These are phyloP conservation scores for Boletus barrowsii DNA, from an alignment of 768 basidiomycete genomes.

Conservation along the genomic window DNA sequence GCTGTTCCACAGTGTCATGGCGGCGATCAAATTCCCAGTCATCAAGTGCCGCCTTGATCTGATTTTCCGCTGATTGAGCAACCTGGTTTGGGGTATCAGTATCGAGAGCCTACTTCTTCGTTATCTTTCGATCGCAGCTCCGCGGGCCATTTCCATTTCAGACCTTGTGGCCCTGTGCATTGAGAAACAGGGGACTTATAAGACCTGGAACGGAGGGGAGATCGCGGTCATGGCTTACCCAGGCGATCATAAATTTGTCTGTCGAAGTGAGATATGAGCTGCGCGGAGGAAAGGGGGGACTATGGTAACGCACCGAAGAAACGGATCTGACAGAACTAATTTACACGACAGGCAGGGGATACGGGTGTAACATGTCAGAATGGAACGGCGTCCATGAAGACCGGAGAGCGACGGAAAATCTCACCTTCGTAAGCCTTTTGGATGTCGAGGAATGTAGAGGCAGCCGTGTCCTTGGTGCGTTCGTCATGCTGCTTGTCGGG, in stretches of 20 bases:
- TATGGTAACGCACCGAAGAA: constrained; percentile 50
- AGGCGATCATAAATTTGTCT: constrained; percentile 76
- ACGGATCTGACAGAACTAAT: constrained; percentile 68
- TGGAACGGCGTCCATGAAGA: background rate
- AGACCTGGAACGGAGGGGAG: constrained; percentile 1
- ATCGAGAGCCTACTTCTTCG: constrained; percentile 43
- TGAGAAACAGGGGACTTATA: constrained; percentile 9
- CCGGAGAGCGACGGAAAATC: constrained; percentile 4
- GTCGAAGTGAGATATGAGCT: constrained; percentile 15
- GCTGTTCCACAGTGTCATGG: constrained; percentile 35
- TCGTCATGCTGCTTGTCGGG: constrained; percentile 78
- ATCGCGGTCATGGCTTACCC: constrained; percentile 39
- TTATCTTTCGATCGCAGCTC: constrained; percentile 41
- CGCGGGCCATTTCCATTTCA: constrained; percentile 44
- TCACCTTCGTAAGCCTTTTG: constrained; percentile 82
- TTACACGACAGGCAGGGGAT: constrained; percentile 16
- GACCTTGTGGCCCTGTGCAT: constrained; percentile 35
- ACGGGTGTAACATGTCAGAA: background rate
- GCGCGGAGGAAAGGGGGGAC: background rate
- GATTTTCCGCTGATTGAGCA: constrained; percentile 28
- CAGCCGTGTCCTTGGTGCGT: constrained; percentile 53
- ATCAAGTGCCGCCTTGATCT: constrained; percentile 48
- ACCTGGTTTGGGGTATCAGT: constrained; percentile 13
- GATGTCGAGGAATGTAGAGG: constrained; percentile 66
- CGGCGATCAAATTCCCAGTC: constrained; percentile 39